A percentile compares a stretch with the other conserved stretches of the same genome.
Evolutionary conservation across 1,284 basidiomycete species (phyloP).

Genomic region (Phenoliferia sp.): DNA sequence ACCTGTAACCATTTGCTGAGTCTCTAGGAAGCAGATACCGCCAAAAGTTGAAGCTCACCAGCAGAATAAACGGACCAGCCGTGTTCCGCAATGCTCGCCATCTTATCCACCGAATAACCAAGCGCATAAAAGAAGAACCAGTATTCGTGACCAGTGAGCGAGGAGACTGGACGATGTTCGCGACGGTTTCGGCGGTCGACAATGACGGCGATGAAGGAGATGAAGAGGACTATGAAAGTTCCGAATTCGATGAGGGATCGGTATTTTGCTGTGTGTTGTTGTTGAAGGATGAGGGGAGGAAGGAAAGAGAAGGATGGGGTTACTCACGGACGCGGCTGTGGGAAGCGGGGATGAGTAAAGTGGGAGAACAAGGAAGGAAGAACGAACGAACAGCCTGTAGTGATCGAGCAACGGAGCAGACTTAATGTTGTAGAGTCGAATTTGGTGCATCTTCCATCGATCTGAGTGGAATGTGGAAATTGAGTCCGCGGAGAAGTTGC

Average conservation of each 20-base stretch:
- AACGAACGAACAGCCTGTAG: slow-evolving; percentile 42
- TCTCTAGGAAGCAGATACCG: not conserved
- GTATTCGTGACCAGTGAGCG: slow-evolving; percentile 19
- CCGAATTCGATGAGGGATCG: slow-evolving; percentile 26
- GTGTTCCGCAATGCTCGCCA: slow-evolving; percentile 35
- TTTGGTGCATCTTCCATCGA: slow-evolving; percentile 44
- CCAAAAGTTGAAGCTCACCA: not conserved
- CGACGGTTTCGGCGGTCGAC: slow-evolving; percentile 33
- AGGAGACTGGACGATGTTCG: slow-evolving; percentile 17
- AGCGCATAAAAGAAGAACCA: slow-evolving; percentile 39
- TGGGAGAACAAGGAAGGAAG: not conserved
- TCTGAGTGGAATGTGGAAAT: slow-evolving; percentile 28
- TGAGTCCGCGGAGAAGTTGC: too few relatives aligned
- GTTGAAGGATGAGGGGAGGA: slow-evolving; percentile 1
- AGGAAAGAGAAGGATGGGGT: not conserved
- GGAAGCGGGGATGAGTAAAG: not conserved
- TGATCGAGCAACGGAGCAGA: slow-evolving; percentile 46
- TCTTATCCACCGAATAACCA: slow-evolving; percentile 38
- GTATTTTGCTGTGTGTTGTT: slow-evolving; percentile 26
- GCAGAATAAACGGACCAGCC: slow-evolving; percentile 25
- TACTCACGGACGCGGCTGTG: not conserved
- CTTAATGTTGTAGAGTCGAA: slow-evolving; percentile 43
- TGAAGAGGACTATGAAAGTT: slow-evolving; percentile 41
- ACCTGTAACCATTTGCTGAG: too few relatives aligned
- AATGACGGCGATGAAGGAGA: slow-evolving; percentile 42